These are phyloP conservation scores for Plasmodium gaboni DNA, from an alignment of 169 alveolate genomes.

Conservation along the genomic window DNA sequence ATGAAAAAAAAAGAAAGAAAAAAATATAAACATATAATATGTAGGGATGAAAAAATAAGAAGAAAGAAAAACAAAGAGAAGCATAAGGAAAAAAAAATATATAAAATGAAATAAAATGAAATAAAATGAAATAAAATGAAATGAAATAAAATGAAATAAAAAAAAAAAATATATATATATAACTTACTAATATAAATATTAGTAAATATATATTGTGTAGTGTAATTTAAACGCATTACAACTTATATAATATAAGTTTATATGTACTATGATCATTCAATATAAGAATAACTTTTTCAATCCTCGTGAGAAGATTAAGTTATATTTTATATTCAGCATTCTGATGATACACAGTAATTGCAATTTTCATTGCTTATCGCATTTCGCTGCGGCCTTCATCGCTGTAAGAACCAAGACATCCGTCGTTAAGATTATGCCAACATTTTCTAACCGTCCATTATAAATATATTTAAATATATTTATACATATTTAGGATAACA, in stretches of 20 bases:
- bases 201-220: neutral
- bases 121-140: no score
- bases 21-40: no score
- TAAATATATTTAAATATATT: neutral
- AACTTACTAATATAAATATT: neutral
- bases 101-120: no score
- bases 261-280: neutral
- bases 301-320: neutral
- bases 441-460: no score
- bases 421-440: constrained; percentile 55
- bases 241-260: neutral
- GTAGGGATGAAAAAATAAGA: no score
- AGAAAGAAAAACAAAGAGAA: no score
- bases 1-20: no score
- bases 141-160: neutral
- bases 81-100: no score
- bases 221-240: neutral
- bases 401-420: constrained; percentile 78
- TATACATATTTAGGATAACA: neutral
- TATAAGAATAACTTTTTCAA: neutral
- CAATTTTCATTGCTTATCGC: constrained; percentile 74
- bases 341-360: constrained; percentile 74
- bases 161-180: neutral
- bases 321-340: constrained; percentile 71
- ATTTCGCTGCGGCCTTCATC: constrained; percentile 77